Evolutionary conservation across 768 basidiomycete genomes (phyloP).

Genomic region (Kwoniella heveanensis): DNA sequence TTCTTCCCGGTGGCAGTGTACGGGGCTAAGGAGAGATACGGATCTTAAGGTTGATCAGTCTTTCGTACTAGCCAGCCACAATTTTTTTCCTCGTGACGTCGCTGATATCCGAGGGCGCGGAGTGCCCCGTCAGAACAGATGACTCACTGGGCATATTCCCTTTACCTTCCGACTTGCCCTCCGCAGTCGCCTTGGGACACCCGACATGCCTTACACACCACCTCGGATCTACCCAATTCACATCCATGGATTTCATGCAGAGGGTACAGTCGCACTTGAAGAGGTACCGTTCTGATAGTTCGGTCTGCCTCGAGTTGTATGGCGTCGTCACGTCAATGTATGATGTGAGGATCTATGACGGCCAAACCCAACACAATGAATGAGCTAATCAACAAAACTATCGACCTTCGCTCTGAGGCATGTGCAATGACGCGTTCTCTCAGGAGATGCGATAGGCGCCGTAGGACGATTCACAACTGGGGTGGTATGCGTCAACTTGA

Average conservation of each 20-base stretch:
- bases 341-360: conserved; percentile 70
- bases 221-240: conserved; percentile 63
- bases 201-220: conserved; percentile 61
- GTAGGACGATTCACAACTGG: no score
- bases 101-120: no score
- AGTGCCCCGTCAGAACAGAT: no score
- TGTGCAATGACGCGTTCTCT: not conserved
- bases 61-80: no score
- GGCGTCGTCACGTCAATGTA: conserved; percentile 86
- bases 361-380: not conserved
- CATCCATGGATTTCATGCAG: conserved; percentile 57
- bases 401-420: no score
- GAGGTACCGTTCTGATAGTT: conserved; percentile 72
- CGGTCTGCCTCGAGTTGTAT: conserved; percentile 60
- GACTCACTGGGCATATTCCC: conserved; percentile 34
- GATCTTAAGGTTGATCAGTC: no score
- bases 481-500: not conserved
- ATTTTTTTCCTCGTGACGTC: no score
- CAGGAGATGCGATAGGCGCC: no score
- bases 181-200: conserved; percentile 2
- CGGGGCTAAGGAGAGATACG: not conserved
- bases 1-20: not conserved
- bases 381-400: no score
- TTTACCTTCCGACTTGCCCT: conserved; percentile 12
- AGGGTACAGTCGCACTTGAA: conserved; percentile 73